Evolutionary conservation across 148 eudicot genomes (phyloP).

Genomic region (Pharnaceum exiguum): DNA sequence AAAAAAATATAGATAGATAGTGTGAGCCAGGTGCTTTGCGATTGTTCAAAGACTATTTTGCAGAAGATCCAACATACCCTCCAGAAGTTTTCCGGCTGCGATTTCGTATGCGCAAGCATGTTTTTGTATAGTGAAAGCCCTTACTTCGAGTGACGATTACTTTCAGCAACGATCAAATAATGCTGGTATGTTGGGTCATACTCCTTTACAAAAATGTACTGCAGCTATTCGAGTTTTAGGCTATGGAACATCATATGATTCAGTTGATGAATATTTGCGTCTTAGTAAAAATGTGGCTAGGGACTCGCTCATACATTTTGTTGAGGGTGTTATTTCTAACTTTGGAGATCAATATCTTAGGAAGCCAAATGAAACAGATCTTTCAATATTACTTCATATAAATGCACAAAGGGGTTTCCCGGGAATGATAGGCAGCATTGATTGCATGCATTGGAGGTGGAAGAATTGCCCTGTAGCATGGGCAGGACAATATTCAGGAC

Average conservation of each 20-base stretch:
- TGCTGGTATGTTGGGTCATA: background rate
- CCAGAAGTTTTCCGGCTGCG: background rate
- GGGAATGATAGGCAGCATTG: constrained; percentile 7
- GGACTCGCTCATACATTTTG: background rate
- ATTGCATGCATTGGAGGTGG: constrained; percentile 1
- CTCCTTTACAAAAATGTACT: background rate
- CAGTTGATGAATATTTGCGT: too few relatives aligned
- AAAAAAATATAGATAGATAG: background rate
- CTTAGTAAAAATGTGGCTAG: background rate
- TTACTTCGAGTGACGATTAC: background rate
- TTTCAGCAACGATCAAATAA: background rate
- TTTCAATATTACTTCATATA: background rate
- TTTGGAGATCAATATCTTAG: background rate
- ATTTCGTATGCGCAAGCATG: background rate
- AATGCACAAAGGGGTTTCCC: constrained; percentile 1
- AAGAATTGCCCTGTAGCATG: background rate
- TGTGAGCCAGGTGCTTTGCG: background rate
- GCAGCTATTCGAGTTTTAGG: background rate
- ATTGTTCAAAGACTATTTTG: background rate
- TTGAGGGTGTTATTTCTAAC: background rate
- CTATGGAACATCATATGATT: too few relatives aligned
- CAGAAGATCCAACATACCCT: background rate
- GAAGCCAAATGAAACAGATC: background rate
- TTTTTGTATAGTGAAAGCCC: background rate
- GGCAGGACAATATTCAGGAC: background rate